phyloP scores from a whole-genome alignment of 768 basidiomycete genomes.

The Lactarius akahatsu region DNA sequence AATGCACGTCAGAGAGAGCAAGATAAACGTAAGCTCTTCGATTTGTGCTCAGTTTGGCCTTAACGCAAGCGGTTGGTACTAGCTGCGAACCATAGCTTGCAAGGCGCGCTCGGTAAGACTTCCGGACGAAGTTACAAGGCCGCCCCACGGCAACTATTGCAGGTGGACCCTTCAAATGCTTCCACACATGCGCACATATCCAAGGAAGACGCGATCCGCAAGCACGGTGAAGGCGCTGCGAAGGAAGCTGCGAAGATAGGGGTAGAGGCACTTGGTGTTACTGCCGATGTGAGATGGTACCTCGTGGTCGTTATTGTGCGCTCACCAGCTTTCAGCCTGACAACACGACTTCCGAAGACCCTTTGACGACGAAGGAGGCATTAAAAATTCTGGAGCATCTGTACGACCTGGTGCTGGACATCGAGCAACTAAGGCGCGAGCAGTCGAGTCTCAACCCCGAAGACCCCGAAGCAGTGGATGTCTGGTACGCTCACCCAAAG shows the following conservation, averaged over 20 bases:
- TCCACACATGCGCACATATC: conserved; percentile 50
- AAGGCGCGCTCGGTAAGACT: conserved; percentile 94
- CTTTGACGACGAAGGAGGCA: conserved; percentile 75
- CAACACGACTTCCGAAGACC: conserved; percentile 63
- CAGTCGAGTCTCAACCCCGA: conserved; percentile 66
- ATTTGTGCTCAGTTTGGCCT: background rate
- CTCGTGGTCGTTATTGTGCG: background rate
- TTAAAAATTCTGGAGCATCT: conserved; percentile 78
- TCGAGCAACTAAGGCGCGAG: conserved; percentile 83
- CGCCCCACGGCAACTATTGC: conserved; percentile 93
- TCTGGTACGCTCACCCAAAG: conserved; percentile 27
- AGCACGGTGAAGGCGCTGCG: conserved; percentile 55
- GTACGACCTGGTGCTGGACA: conserved; percentile 78
- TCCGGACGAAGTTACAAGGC: conserved; percentile 92
- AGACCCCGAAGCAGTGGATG: conserved; percentile 47
- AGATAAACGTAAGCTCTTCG: conserved; percentile 59
- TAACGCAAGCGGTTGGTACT: conserved; percentile 37
- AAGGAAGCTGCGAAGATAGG: conserved; percentile 75
- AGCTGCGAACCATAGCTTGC: conserved; percentile 52
- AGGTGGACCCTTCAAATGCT: conserved; percentile 64
- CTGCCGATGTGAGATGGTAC: conserved; percentile 47
- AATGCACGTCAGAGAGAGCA: conserved; percentile 85
- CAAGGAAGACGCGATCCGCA: conserved; percentile 48
- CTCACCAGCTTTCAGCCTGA: conserved; percentile 45
- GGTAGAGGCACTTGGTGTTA: conserved; percentile 65